Conservation (phyloP, 129 eudicot species). For the Pulicaria dysenterica region DNA sequence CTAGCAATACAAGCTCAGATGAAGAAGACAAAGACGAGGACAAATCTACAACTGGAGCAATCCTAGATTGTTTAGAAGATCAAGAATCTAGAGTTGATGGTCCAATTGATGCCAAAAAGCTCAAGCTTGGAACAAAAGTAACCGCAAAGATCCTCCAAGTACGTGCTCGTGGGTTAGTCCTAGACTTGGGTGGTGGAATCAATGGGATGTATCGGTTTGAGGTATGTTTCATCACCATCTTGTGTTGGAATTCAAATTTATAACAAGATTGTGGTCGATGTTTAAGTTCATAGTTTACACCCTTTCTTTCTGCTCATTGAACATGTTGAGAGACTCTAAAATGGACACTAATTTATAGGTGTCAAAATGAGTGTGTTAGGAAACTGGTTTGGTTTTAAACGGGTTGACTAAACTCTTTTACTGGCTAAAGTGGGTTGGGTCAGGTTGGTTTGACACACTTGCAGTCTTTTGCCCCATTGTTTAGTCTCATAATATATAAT, state of each 20-base stretch:
- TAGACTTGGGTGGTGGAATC: constrained; percentile 85
- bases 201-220: constrained; percentile 77
- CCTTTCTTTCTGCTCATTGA: too few relatives aligned
- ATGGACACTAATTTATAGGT: background rate
- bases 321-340: background rate
- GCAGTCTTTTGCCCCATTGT: too few relatives aligned
- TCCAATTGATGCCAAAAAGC: constrained; percentile 51
- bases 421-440: too few relatives aligned
- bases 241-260: background rate
- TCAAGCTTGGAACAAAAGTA: constrained; percentile 65
- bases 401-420: too few relatives aligned
- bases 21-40: constrained; percentile 12
- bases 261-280: too few relatives aligned
- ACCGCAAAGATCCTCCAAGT: constrained; percentile 80
- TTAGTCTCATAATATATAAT: too few relatives aligned
- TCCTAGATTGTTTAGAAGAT: constrained; percentile 7
- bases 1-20: constrained; percentile 18
- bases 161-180: constrained; percentile 82
- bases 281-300: too few relatives aligned
- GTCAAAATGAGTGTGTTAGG: background rate
- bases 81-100: constrained; percentile 29
- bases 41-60: background rate
- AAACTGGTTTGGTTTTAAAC: too few relatives aligned
- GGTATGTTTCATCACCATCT: constrained; percentile 43
- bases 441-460: too few relatives aligned